Base-by-base conservation (phyloP, 768 basidiomycete genomes). In the Boletellus emodensis region DNA sequence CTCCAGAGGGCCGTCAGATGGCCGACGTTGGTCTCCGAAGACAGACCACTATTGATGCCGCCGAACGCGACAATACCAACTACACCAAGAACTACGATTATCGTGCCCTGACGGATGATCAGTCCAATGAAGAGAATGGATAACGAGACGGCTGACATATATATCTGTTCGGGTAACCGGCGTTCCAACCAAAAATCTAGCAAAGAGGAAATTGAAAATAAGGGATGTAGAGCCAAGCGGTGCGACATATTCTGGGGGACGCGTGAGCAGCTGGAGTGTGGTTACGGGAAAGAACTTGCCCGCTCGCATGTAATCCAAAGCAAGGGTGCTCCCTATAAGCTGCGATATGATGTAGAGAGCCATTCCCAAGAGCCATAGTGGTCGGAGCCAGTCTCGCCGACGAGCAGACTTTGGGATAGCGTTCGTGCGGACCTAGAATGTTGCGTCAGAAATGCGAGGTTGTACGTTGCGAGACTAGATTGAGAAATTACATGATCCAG, bases 161-260 rank as follows among this genome's bases (percentile, higher is more conserved):
- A 94, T 88, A 64, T 94, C 92, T 33, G 80, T 86, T 49, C 72
- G 80, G 38, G 88, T 91, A 35, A 94, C 88, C 1, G 90, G 88
- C 6, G 87, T 90, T 34, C 89, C 90, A 6, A 91, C 85, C 52
- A 92, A 78, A 62, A 92, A 87, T 58, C 87, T 82, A 34, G 95
- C 95, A 66, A 96, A 95, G 34, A 96, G 75, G 65, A 96, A 94
- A 67, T 98, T 98, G 75, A 98, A 97, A 49, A 98, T 83, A 54
- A 98, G 82, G 12, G 92, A 90, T 11, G 92, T 88, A 0, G 91
- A 92, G 13, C 95, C 94, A 4, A 98, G 79, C 2, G 94, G 94
- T 2, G 95, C 95, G 49, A 98, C 94, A 67, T 96, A 97, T 81
- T 95, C 90, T 83, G 69, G 14, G 49, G 7, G 46, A 20, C 10